Percentiles rank a stretch among this genome's conserved stretches.
Conservation (phyloP, 345 rosid genomes). For the Syzygium grande region DNA sequence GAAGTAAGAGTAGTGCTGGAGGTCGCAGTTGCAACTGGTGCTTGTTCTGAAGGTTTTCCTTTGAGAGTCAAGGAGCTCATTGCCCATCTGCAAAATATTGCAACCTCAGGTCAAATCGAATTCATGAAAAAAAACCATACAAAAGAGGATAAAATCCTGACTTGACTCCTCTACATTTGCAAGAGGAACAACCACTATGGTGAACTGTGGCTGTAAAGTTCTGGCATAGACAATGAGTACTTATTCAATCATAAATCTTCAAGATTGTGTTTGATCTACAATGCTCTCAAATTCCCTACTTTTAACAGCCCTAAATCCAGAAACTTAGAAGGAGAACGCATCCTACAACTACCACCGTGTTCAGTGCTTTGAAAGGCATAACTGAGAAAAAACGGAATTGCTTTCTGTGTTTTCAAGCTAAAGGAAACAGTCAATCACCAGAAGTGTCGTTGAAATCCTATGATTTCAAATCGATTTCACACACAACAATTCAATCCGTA, state of each 20-base stretch:
- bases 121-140: not conserved
- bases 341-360: not conserved
- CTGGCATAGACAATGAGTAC: not conserved
- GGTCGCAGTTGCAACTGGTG: constrained; percentile 53
- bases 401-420: not conserved
- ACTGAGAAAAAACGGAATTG: not conserved
- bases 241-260: not conserved
- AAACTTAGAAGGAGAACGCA: not conserved
- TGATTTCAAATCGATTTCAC: not conserved
- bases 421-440: not conserved
- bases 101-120: not conserved
- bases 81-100: constrained; percentile 69
- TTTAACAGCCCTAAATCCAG: not conserved
- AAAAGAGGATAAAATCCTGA: not conserved
- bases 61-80: constrained; percentile 95
- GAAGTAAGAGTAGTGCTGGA: constrained; percentile 38
- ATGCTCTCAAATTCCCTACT: not conserved
- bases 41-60: constrained; percentile 87
- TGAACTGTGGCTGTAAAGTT: not conserved
- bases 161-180: not conserved
- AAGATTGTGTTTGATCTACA: not conserved
- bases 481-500: not conserved
- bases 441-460: not conserved
- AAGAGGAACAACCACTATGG: not conserved
- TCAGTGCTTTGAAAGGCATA: not conserved